A percentile compares a stretch with the other conserved stretches of the same genome.
Conservation (phyloP, 2,329 filamentous ascomycete genomes). For the Fusarium austroafricanum region DNA sequence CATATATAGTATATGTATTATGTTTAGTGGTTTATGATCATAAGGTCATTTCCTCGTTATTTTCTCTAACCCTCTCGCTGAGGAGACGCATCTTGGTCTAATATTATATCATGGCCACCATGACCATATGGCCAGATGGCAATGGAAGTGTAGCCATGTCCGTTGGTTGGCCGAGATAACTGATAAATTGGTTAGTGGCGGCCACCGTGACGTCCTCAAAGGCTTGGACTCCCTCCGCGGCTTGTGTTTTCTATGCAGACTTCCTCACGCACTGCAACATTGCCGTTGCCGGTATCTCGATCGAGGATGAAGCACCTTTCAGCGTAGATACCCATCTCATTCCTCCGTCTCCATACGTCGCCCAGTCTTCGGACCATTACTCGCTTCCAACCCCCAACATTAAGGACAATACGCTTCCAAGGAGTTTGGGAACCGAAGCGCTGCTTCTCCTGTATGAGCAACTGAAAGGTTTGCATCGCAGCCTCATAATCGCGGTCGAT, state of each 20-base stretch:
- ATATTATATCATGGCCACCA: background rate
- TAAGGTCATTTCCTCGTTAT: slow-evolving; percentile 29
- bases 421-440: slow-evolving; percentile 26
- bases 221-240: slow-evolving; percentile 39
- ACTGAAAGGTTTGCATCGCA: slow-evolving; percentile 50
- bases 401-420: slow-evolving; percentile 59
- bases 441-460: slow-evolving; percentile 49
- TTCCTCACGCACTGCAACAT: slow-evolving; percentile 45
- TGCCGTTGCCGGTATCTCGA: slow-evolving; percentile 35
- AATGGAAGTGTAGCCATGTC: background rate
- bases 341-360: slow-evolving; percentile 55
- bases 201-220: slow-evolving; percentile 18
- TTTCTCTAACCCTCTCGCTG: background rate
- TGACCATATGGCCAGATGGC: background rate
- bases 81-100: background rate
- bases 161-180: background rate
- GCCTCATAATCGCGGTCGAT: slow-evolving; percentile 54
- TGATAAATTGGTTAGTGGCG: background rate
- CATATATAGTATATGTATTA: background rate
- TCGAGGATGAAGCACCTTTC: slow-evolving; percentile 61
- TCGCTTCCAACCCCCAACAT: slow-evolving; percentile 61
- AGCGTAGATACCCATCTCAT: slow-evolving; percentile 57
- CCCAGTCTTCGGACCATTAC: slow-evolving; percentile 58
- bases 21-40: background rate
- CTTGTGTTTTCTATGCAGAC: slow-evolving; percentile 44